phyloP scores from a whole-genome alignment of 2,329 filamentous ascomycete species.

The Chaetomiaceae sp. region DNA sequence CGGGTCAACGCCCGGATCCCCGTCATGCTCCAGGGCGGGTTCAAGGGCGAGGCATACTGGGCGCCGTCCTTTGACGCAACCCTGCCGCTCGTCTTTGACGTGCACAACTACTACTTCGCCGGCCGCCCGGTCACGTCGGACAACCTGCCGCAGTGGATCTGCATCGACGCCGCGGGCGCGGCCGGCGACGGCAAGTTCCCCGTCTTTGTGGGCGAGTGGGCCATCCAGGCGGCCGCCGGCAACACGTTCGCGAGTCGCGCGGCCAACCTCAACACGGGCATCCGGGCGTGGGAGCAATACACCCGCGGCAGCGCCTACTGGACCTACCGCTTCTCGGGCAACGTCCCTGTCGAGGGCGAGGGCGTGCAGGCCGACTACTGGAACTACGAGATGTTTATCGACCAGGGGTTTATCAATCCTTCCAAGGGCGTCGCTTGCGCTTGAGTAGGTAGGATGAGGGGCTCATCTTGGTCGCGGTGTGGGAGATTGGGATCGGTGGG shows the following conservation, averaged over 20 bases:
- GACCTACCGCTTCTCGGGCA: background rate
- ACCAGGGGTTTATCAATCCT: background rate
- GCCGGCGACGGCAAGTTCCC: background rate
- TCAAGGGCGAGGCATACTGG: background rate
- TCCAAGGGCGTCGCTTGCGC: background rate
- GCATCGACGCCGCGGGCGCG: background rate
- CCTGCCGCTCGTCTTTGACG: background rate
- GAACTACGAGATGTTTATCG: background rate
- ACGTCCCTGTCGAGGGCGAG: background rate
- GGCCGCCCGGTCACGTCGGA: background rate
- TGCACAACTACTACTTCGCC: slow-evolving; percentile 1
- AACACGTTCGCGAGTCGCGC: background rate
- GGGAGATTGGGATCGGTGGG: too few species aligned
- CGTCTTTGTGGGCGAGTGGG: background rate
- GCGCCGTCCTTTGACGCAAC: background rate
- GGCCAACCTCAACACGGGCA: background rate
- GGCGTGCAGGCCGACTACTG: background rate
- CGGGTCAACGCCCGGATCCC: background rate
- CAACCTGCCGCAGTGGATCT: background rate
- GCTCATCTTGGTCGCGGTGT: too few species aligned
- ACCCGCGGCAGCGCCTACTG: background rate
- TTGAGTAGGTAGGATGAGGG: too few species aligned
- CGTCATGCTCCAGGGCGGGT: background rate
- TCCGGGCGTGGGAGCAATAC: background rate
- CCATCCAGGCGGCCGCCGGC: background rate